Evolutionary conservation across 73 alveolate species (phyloP).

Genomic region (Halteria grandinella): DNA sequence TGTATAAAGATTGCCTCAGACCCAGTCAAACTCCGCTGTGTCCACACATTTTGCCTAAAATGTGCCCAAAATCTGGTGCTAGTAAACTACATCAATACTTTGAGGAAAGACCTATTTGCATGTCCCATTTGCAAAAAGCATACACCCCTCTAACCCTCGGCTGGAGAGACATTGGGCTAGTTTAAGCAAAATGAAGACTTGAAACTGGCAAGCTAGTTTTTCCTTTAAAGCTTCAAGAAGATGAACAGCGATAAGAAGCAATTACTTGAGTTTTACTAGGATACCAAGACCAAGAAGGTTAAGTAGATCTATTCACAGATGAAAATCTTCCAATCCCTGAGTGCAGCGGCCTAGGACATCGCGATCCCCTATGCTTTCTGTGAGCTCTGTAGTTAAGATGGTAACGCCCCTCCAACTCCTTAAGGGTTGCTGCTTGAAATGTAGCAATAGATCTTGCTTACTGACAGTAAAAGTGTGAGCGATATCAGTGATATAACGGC

Average conservation of each 20-base stretch:
- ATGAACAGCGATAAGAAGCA: conserved; percentile 27
- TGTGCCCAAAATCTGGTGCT: conserved; percentile 14
- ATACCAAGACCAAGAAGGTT: neutral
- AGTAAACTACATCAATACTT: conserved; percentile 26
- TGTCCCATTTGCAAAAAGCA: conserved; percentile 27
- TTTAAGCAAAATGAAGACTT: conserved; percentile 33
- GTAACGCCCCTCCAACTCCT: too few species aligned
- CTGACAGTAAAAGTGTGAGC: too few species aligned
- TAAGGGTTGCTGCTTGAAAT: too few species aligned
- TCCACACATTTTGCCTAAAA: conserved; percentile 25
- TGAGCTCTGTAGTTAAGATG: conserved; percentile 7
- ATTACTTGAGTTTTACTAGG: conserved; percentile 14
- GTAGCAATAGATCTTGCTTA: too few species aligned
- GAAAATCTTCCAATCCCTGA: neutral
- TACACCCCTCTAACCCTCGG: neutral
- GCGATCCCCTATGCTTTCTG: conserved; percentile 27
- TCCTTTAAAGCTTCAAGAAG: conserved; percentile 27
- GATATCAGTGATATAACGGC: too few species aligned
- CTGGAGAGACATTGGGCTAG: neutral
- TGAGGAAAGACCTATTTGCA: conserved; percentile 5
- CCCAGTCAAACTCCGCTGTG: conserved; percentile 26
- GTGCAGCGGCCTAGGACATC: conserved; percentile 25
- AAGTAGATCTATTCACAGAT: neutral
- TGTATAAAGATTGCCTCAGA: conserved; percentile 27
- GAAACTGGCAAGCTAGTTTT: conserved; percentile 26